Base-by-base conservation (phyloP, 1,284 basidiomycete species). In the Malassezia psittaci region DNA sequence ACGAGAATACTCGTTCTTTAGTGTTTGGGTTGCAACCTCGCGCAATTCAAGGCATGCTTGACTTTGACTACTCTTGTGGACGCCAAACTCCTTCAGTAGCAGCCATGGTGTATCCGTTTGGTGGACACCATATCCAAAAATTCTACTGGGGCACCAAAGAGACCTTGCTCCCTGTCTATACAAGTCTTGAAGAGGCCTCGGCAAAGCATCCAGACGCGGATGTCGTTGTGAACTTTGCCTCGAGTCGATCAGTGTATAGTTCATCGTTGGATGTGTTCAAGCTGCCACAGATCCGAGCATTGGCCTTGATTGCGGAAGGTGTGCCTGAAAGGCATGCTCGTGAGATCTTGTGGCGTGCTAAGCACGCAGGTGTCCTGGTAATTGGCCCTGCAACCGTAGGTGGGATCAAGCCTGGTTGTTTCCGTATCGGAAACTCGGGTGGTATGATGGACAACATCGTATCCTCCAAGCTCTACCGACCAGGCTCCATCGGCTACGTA, bases 371-470 rank as follows among this genome's bases (percentile, higher is more conserved):
- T 47, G 89, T 96, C 55, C 82, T 94, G 74, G 93, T 98, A 79
- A 90, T 98, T 64, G 93, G 94, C 48, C 93, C 94, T 57, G 94
- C 93, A 47, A 98, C 94, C 48, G 93, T 96, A 59, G 93, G 93
- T 79, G 94, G 94, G 72, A 96, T 98, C 82, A 98, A 98, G 82
- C 91, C 93, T 60, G 94, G 94, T 52, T 96, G 93, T 81, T 96
- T 96, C 87, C 84, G 91, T 77, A 96, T 96, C 74, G 93, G 93
- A 70, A 98, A 96, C 83, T 93, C 89, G 63, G 93, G 93, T 81
- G 91, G 88, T 83, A 96, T 96, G 93, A 96, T 96, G 90, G 94
- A 98, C 81, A 98, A 96, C 81, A 93, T 96, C 79, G 90, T 96
- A 71, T 80, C 91, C 13, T 96, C 90, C 64, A 98, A 96, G 82